These are phyloP conservation scores for Dictyostelium intermedium DNA, from an alignment of 78 protist species.

Conservation along the genomic window DNA sequence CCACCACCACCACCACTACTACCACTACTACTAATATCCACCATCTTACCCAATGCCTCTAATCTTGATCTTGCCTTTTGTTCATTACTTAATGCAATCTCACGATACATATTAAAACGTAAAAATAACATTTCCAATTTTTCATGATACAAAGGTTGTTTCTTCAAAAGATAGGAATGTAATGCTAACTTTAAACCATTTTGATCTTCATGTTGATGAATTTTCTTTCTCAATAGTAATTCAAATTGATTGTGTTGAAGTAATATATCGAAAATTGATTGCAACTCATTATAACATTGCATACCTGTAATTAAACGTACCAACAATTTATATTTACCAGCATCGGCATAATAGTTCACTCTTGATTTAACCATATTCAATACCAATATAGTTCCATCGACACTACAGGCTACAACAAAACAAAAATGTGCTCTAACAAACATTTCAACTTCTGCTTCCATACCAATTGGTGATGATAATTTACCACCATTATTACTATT, in stretches of 20 bases:
- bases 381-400: conserved; percentile 69
- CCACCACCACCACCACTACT: neutral
- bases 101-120: conserved; percentile 81
- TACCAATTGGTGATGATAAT: conserved; percentile 2
- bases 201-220: conserved; percentile 70
- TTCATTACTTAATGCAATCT: conserved; percentile 57
- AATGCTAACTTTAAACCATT: conserved; percentile 62
- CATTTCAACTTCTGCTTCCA: conserved; percentile 67
- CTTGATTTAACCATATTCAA: conserved; percentile 56
- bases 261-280: conserved; percentile 68
- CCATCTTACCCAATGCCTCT: neutral
- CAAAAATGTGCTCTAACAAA: conserved; percentile 80
- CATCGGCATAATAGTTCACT: conserved; percentile 47
- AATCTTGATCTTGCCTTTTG: conserved; percentile 31
- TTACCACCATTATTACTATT: neutral
- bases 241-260: conserved; percentile 77
- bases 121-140: conserved; percentile 75
- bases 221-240: conserved; percentile 71
- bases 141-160: conserved; percentile 73
- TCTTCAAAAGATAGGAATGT: conserved; percentile 62
- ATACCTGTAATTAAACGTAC: conserved; percentile 73
- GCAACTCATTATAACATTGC: conserved; percentile 65
- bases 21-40: neutral
- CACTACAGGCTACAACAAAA: conserved; percentile 76
- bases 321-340: conserved; percentile 47